Conservation (phyloP, 78 protist genomes). For the Dictyostelium firmibasis region DNA sequence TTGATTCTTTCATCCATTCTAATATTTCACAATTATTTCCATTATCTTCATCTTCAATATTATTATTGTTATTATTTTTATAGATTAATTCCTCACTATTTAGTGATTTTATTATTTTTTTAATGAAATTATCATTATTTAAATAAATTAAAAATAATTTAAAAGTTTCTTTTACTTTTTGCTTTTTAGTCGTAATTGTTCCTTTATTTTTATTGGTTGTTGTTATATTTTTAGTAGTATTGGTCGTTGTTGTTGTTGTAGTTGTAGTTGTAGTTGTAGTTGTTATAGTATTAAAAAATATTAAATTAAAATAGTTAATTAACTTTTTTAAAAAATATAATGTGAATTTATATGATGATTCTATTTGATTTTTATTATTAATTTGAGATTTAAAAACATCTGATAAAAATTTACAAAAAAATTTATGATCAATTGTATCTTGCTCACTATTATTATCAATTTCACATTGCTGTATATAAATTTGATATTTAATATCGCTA, state of each 20-base stretch:
- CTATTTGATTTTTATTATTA: neutral
- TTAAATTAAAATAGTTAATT: neutral
- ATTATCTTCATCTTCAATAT: neutral
- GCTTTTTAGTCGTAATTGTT: neutral
- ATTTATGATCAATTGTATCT: neutral
- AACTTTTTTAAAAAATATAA: neutral
- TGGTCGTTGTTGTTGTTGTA: neutral
- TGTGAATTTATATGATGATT: neutral
- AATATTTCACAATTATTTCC: neutral
- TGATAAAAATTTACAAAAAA: constrained; percentile 10
- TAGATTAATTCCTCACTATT: neutral
- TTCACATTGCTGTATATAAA: neutral
- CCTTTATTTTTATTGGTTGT: neutral
- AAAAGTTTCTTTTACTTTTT: neutral
- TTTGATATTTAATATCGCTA: neutral
- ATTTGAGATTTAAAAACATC: neutral
- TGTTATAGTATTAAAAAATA: neutral
- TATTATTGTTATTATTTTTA: neutral
- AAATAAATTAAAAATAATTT: constrained; percentile 12
- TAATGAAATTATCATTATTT: neutral
- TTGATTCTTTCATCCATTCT: neutral
- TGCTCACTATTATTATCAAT: neutral
- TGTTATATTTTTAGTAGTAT: neutral
- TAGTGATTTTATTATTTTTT: neutral
- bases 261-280: neutral